phyloP scores from a whole-genome alignment of 139 green algal species.

The Medakamo hakoo region DNA sequence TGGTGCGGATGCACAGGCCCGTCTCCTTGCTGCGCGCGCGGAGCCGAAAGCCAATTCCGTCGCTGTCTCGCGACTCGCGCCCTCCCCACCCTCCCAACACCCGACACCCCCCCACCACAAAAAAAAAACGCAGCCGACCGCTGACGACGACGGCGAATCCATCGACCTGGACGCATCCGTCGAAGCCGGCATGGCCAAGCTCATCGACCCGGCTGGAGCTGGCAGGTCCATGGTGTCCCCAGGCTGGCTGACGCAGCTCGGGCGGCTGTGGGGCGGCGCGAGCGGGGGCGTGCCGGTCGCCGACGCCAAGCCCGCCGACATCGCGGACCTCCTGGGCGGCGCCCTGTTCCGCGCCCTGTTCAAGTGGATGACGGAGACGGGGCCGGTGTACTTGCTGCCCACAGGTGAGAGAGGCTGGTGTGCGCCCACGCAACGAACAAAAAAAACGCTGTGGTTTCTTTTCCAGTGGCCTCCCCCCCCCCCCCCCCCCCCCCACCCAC shows the following conservation, averaged over 20 bases:
- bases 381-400: constrained; percentile 88
- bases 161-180: constrained; percentile 3
- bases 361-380: constrained; percentile 76
- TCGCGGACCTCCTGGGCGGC: constrained; percentile 89
- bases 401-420: constrained; percentile 19
- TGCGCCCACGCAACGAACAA: background rate
- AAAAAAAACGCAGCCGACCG: too few species aligned
- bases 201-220: constrained; percentile 64
- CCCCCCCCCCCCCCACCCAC: background rate
- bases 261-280: constrained; percentile 61
- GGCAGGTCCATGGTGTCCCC: constrained; percentile 51
- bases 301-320: constrained; percentile 87
- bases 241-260: constrained; percentile 79
- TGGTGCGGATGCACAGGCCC: too few species aligned
- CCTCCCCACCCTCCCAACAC: too few species aligned
- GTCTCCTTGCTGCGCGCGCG: too few species aligned
- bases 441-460: background rate
- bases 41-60: too few species aligned
- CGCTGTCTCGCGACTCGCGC: too few species aligned
- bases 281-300: constrained; percentile 92
- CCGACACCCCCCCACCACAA: too few species aligned
- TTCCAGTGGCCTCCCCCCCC: background rate
- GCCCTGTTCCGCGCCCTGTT: constrained; percentile 84
- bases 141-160: too few species aligned
- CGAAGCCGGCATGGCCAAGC: constrained; percentile 19